Conservation (phyloP, 2,329 filamentous ascomycete genomes). For the Neoascochyta sp. region DNA sequence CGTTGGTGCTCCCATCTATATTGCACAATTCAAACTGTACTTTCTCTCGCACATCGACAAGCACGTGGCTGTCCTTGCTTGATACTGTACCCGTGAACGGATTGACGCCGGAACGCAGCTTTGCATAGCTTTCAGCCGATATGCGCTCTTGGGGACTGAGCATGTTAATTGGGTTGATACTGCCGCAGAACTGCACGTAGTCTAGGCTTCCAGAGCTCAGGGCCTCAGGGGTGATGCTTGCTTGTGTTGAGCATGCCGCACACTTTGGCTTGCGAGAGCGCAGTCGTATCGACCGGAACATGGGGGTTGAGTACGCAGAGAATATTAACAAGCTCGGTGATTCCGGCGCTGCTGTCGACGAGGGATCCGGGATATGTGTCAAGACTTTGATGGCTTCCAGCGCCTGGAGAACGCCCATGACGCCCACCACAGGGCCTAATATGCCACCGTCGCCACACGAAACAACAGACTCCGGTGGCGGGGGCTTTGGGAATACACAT, state of each 20-base stretch:
- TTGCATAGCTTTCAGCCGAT: constrained; percentile 58
- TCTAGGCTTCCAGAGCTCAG: constrained; percentile 67
- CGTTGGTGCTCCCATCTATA: constrained; percentile 70
- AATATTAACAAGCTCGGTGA: constrained; percentile 51
- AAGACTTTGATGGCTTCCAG: constrained; percentile 86
- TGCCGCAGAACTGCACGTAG: constrained; percentile 83
- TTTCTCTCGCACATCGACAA: constrained; percentile 81
- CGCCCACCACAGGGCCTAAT: constrained; percentile 83
- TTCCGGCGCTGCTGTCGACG: constrained; percentile 10
- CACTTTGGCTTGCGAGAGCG: constrained; percentile 67
- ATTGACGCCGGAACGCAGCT: constrained; percentile 29
- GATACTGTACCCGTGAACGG: constrained; percentile 31
- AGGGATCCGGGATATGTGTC: constrained; percentile 37
- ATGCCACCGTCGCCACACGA: constrained; percentile 93
- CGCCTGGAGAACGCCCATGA: constrained; percentile 90
- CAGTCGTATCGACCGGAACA: constrained; percentile 73
- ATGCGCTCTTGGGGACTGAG: constrained; percentile 65
- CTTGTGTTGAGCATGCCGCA: constrained; percentile 66
- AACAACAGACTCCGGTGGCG: constrained; percentile 75
- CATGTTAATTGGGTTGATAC: constrained; percentile 51
- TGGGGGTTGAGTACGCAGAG: constrained; percentile 50
- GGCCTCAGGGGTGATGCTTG: constrained; percentile 60
- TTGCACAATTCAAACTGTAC: constrained; percentile 80
- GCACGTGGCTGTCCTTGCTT: constrained; percentile 47
- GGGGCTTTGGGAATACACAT: constrained; percentile 85